These are phyloP conservation scores for Geosmithia flava DNA, from an alignment of 2,329 filamentous ascomycete species.

Conservation along the genomic window DNA sequence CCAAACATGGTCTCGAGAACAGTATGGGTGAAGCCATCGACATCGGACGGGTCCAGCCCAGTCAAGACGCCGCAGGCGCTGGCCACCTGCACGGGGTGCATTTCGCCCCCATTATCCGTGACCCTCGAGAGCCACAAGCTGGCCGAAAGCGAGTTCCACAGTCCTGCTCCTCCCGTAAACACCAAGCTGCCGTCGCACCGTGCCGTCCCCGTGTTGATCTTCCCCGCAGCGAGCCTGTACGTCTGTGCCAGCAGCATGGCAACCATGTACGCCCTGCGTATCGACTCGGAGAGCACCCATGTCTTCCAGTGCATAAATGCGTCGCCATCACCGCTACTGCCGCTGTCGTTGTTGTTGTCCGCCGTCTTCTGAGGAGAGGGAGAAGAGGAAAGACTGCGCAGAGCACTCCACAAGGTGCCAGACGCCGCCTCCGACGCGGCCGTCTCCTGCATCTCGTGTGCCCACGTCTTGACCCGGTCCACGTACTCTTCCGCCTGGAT, in stretches of 20 bases:
- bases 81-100: neutral
- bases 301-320: constrained; percentile 6
- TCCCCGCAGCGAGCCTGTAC: neutral
- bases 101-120: neutral
- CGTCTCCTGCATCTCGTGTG: neutral
- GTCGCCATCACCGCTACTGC: no score
- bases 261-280: constrained; percentile 10
- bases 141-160: constrained; percentile 9
- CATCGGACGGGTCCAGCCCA: neutral
- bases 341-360: no score
- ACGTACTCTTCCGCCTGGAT: constrained; percentile 1
- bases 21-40: neutral
- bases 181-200: constrained; percentile 9
- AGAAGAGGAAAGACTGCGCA: neutral
- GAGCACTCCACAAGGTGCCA: neutral
- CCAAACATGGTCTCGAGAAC: neutral
- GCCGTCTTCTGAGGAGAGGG: no score
- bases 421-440: neutral
- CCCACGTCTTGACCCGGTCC: neutral
- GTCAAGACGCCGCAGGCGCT: neutral
- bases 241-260: constrained; percentile 5
- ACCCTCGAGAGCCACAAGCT: constrained; percentile 2
- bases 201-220: neutral
- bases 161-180: constrained; percentile 7
- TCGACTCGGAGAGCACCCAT: constrained; percentile 11